Conservation (phyloP, 1,139 yeast species). For the Nadsonia commutata region DNA sequence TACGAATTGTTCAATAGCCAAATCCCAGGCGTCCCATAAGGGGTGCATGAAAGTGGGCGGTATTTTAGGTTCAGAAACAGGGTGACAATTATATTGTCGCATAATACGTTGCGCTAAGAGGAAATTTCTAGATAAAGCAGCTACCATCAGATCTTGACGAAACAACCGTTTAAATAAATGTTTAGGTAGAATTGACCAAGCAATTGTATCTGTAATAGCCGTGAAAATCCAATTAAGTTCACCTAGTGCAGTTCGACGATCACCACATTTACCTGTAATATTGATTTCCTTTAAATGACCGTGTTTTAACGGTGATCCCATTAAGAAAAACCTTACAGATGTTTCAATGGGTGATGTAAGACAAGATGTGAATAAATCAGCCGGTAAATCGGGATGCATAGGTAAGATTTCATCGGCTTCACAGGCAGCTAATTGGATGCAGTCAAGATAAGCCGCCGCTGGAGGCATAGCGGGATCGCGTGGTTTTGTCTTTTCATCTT, state of each 20-base stretch:
- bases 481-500: constrained; percentile 38
- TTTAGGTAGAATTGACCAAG: constrained; percentile 87
- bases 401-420: constrained; percentile 74
- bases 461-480: constrained; percentile 26
- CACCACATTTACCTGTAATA: constrained; percentile 84
- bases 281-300: constrained; percentile 28
- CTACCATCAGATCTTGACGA: constrained; percentile 92
- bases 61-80: constrained; percentile 83
- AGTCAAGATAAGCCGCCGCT: constrained; percentile 62
- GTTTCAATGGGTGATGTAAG: constrained; percentile 92
- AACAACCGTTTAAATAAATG: constrained; percentile 80
- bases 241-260: constrained; percentile 88
- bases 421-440: constrained; percentile 92
- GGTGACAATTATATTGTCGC: constrained; percentile 91
- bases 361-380: constrained; percentile 90
- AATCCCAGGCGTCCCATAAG: constrained; percentile 98
- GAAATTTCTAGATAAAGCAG: constrained; percentile 87
- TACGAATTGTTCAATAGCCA: constrained; percentile 88
- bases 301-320: constrained; percentile 49
- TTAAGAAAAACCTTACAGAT: constrained; percentile 79
- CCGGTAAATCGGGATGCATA: constrained; percentile 90
- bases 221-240: constrained; percentile 97
- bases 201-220: constrained; percentile 94
- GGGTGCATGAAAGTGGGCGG: constrained; percentile 78
- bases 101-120: constrained; percentile 81